A percentile compares a stretch with the other conserved stretches of the same genome.
These are phyloP conservation scores for Suillus hirtellus DNA, from an alignment of 768 basidiomycete species.

Conservation along the genomic window DNA sequence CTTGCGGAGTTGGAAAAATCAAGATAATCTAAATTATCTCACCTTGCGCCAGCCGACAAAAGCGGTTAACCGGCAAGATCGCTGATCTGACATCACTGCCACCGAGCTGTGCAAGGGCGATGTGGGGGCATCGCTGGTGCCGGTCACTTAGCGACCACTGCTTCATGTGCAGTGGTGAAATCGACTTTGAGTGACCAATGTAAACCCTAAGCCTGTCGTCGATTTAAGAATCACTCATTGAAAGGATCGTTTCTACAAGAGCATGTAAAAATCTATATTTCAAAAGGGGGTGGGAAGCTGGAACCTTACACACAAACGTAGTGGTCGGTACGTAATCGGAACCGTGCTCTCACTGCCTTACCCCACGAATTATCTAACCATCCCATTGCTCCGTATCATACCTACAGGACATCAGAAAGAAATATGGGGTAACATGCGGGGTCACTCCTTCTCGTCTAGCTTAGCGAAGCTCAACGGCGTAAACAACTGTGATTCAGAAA, in stretches of 20 bases:
- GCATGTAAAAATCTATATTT: no score
- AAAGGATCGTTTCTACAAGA: no score
- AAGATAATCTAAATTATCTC: constrained; percentile 9
- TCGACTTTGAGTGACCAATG: no score
- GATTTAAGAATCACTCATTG: no score
- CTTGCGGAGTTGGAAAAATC: constrained; percentile 36
- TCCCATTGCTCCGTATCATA: constrained; percentile 16
- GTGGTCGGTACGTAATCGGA: no score
- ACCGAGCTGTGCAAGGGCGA: constrained; percentile 1
- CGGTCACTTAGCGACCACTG: no score
- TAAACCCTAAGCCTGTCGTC: no score
- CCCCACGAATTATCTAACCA: constrained; percentile 12
- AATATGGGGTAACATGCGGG: constrained; percentile 19
- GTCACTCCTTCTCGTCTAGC: constrained; percentile 38
- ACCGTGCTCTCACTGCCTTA: constrained; percentile 5
- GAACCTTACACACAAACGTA: no score
- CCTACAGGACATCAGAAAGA: constrained; percentile 22
- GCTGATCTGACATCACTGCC: constrained; percentile 14
- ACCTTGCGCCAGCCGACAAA: constrained; percentile 11
- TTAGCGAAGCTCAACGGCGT: constrained; percentile 48
- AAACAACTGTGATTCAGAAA: constrained; percentile 41
- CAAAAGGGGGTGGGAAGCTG: no score
- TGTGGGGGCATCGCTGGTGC: constrained; percentile 12
- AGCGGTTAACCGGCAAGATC: constrained; percentile 6
- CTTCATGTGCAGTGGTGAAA: no score